Percentiles rank a stretch among this genome's conserved stretches.
phyloP scores from a whole-genome alignment of 495 filamentous ascomycete genomes.

The Evansstolkia leycettana region DNA sequence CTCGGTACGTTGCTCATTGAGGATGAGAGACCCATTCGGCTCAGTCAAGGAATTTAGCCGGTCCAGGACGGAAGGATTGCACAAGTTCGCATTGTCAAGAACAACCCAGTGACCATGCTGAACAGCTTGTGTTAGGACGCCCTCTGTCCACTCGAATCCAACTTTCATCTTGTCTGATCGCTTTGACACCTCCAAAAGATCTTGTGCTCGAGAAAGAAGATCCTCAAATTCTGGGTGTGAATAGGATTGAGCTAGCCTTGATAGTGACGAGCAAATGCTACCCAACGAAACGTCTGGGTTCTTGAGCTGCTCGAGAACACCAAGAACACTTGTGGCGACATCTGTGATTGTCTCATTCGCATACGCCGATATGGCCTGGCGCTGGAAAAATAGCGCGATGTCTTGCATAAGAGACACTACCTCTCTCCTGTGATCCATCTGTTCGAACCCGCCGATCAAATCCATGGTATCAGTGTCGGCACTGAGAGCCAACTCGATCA shows the following conservation, averaged over 20 bases:
- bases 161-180: constrained; percentile 47
- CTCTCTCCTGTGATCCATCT: constrained; percentile 68
- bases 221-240: constrained; percentile 18
- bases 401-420: constrained; percentile 41
- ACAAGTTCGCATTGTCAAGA: constrained; percentile 94
- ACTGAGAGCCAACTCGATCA: constrained; percentile 75
- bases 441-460: constrained; percentile 91
- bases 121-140: constrained; percentile 75
- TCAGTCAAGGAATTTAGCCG: constrained; percentile 90
- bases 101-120: constrained; percentile 84
- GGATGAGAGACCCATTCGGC: constrained; percentile 70
- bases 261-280: constrained; percentile 21
- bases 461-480: constrained; percentile 94
- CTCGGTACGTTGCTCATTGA: constrained; percentile 79
- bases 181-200: constrained; percentile 29
- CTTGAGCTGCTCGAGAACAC: constrained; percentile 23
- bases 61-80: constrained; percentile 88
- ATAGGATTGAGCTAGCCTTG: constrained; percentile 16
- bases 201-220: constrained; percentile 21
- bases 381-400: constrained; percentile 41
- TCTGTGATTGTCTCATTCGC: constrained; percentile 25
- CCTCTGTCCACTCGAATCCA: constrained; percentile 93
- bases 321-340: constrained; percentile 19
- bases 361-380: constrained; percentile 37
- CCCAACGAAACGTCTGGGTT: constrained; percentile 20